phyloP scores from a whole-genome alignment of 441 rosid species.

The Bruguiera hainesii region DNA sequence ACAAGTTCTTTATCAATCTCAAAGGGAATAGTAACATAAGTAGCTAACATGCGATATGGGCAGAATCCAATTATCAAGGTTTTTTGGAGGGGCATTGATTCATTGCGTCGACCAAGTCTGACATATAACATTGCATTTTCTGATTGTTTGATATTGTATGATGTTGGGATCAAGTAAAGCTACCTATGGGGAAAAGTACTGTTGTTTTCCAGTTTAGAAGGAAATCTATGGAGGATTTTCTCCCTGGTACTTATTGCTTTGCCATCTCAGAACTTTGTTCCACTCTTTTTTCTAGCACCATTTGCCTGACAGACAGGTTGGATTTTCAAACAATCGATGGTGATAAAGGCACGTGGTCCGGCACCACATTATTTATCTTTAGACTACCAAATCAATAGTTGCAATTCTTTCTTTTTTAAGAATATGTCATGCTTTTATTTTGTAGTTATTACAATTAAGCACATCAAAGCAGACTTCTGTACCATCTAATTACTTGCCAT shows the following conservation, averaged over 20 bases:
- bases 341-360: slow-evolving; percentile 24
- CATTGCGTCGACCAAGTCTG: slow-evolving; percentile 14
- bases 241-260: slow-evolving; percentile 8
- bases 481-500: background rate
- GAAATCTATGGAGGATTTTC: slow-evolving; percentile 5
- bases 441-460: slow-evolving; percentile 3
- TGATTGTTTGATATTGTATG: slow-evolving; percentile 8
- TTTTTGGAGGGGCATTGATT: slow-evolving; percentile 2
- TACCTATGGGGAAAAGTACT: slow-evolving; percentile 2
- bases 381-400: slow-evolving; percentile 23
- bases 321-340: slow-evolving; percentile 23
- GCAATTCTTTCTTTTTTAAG: background rate
- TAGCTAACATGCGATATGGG: slow-evolving; percentile 3
- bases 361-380: slow-evolving; percentile 10
- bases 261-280: slow-evolving; percentile 7
- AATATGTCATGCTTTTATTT: background rate
- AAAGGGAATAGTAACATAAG: slow-evolving; percentile 23
- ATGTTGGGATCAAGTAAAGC: slow-evolving; percentile 11
- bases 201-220: slow-evolving; percentile 15
- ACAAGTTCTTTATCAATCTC: slow-evolving; percentile 19
- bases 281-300: slow-evolving; percentile 7
- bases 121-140: slow-evolving; percentile 4
- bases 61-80: slow-evolving; percentile 2
- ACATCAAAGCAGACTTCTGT: background rate
- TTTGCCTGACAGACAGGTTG: slow-evolving; percentile 29